phyloP scores from a whole-genome alignment of 306 rosid genomes.

The Fagus sylvatica region DNA sequence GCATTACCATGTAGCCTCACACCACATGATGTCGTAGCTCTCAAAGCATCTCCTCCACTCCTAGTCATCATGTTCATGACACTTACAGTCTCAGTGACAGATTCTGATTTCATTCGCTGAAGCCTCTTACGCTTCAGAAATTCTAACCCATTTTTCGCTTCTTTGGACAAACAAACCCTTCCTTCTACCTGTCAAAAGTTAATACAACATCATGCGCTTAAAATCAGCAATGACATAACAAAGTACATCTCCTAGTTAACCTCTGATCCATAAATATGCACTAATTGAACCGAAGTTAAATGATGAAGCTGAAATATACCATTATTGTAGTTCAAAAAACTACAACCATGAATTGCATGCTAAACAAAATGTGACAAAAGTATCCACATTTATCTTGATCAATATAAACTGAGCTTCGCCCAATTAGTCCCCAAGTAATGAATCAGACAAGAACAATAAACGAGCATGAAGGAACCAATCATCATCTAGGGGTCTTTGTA shows the following conservation, averaged over 20 bases:
- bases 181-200: constrained; percentile 73
- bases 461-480: background rate
- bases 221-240: background rate
- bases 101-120: constrained; percentile 55
- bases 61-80: constrained; percentile 61
- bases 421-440: constrained; percentile 3
- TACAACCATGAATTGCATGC: background rate
- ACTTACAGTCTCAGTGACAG: constrained; percentile 40
- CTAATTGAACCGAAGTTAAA: background rate
- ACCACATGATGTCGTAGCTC: constrained; percentile 73
- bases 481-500: background rate
- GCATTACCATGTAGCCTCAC: constrained; percentile 57
- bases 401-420: constrained; percentile 9
- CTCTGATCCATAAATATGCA: background rate
- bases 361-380: background rate
- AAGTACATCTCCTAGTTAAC: background rate
- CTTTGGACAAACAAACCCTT: constrained; percentile 67
- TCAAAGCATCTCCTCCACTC: constrained; percentile 94
- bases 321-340: background rate
- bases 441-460: background rate
- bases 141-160: constrained; percentile 74
- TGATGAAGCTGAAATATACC: background rate
- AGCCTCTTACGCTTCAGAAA: constrained; percentile 74
- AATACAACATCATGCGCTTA: background rate
- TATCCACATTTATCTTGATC: constrained; percentile 7